phyloP scores from a whole-genome alignment of 2,329 filamentous ascomycete species.

The Botrytis porri region DNA sequence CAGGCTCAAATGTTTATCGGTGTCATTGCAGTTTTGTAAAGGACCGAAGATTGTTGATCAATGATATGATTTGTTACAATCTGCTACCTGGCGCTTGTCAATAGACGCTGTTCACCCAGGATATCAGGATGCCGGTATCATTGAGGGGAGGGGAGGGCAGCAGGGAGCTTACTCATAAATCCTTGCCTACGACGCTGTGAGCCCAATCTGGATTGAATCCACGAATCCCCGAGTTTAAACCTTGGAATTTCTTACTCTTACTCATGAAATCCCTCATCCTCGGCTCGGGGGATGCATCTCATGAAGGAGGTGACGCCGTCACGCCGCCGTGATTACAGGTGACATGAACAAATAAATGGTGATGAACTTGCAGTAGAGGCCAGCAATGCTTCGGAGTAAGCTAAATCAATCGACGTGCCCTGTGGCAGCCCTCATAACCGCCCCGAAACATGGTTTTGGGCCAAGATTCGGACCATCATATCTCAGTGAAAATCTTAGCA shows the following conservation, averaged over 20 bases:
- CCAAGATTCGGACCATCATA: not conserved
- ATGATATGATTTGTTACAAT: not conserved
- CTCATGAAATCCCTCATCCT: not conserved
- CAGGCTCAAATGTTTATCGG: not conserved
- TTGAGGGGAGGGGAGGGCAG: not conserved
- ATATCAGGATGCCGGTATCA: not conserved
- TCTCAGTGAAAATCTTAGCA: constrained; percentile 6
- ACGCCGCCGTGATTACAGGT: not conserved
- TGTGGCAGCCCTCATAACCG: not conserved
- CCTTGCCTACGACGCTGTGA: not conserved
- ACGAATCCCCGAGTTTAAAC: not conserved
- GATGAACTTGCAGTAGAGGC: not conserved
- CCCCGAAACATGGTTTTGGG: not conserved
- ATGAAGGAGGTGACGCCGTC: not conserved
- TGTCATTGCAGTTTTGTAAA: not conserved
- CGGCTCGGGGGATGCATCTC: constrained; percentile 5
- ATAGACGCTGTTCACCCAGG: constrained; percentile 10
- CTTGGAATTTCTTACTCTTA: not conserved
- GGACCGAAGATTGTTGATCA: not conserved
- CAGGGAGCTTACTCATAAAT: not conserved
- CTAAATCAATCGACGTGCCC: not conserved
- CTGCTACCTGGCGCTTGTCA: not conserved
- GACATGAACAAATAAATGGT: not conserved
- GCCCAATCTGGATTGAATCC: constrained; percentile 5
- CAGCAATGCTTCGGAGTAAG: not conserved